These are phyloP conservation scores for Rachicladosporium sp. DNA, from an alignment of 2,329 filamentous ascomycete genomes.

Conservation along the genomic window DNA sequence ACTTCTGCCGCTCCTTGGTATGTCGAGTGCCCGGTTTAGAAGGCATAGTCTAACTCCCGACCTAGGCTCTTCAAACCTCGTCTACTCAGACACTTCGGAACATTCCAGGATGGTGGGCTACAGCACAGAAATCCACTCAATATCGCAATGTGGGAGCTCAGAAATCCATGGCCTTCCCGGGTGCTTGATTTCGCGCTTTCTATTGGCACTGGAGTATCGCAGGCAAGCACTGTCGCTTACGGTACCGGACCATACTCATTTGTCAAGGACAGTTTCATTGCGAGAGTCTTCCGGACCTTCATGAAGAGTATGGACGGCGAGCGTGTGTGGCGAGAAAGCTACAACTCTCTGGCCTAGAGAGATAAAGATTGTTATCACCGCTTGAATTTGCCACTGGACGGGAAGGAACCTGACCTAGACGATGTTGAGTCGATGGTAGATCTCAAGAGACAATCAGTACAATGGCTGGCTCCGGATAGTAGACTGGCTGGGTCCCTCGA, in stretches of 20 bases:
- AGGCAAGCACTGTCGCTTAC: background rate
- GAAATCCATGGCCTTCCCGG: constrained; percentile 15
- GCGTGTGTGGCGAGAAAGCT: constrained; percentile 13
- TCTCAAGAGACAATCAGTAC: constrained; percentile 6
- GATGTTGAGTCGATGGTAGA: constrained; percentile 10
- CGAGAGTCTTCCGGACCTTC: constrained; percentile 11
- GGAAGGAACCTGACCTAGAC: constrained; percentile 12
- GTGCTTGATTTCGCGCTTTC: constrained; percentile 16
- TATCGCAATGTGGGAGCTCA: constrained; percentile 14
- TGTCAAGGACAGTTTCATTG: constrained; percentile 12
- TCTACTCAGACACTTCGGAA: constrained; percentile 13
- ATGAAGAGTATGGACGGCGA: constrained; percentile 16
- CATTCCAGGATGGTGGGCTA: constrained; percentile 20
- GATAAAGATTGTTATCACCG: constrained; percentile 12
- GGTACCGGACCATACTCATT: constrained; percentile 13
- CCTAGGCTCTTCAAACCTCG: constrained; percentile 16
- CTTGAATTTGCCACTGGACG: constrained; percentile 13
- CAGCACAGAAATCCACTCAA: constrained; percentile 19
- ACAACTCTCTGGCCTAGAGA: constrained; percentile 8
- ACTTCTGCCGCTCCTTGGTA: constrained; percentile 20
- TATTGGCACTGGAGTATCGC: constrained; percentile 15
- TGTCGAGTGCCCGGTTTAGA: background rate
- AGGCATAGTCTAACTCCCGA: background rate
- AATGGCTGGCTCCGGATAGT: constrained; percentile 2
- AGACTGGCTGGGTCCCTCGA: constrained; percentile 7